phyloP scores from a whole-genome alignment of 179 eudicot genomes.

The Actinidia polygama region DNA sequence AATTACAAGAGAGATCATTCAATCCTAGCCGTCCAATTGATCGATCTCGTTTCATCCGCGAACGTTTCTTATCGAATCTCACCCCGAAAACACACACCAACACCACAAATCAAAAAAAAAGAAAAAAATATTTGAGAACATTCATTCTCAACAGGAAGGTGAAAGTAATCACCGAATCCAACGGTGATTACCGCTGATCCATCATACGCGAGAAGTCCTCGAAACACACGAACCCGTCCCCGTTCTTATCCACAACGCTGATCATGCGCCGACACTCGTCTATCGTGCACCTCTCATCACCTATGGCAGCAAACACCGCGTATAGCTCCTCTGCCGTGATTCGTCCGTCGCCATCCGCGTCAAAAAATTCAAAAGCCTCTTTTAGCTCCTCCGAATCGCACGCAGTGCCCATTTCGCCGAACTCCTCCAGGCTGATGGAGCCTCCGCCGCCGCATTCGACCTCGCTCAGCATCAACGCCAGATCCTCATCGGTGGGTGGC shows the following conservation, averaged over 20 bases:
- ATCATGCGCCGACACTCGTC: constrained; percentile 83
- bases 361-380: constrained; percentile 69
- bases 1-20: not conserved
- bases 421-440: constrained; percentile 69
- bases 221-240: constrained; percentile 63
- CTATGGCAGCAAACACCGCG: constrained; percentile 50
- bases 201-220: constrained; percentile 60
- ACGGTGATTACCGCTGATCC: constrained; percentile 32
- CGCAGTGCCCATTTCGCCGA: constrained; percentile 50
- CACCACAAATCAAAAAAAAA: not conserved
- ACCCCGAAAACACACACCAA: not conserved
- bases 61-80: constrained; percentile 6
- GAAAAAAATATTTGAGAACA: not conserved
- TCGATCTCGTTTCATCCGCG: not conserved
- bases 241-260: constrained; percentile 47
- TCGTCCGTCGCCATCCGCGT: constrained; percentile 66
- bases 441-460: constrained; percentile 76
- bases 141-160: not conserved
- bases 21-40: constrained; percentile 7
- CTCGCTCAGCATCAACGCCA: constrained; percentile 53
- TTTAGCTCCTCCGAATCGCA: constrained; percentile 65
- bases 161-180: not conserved
- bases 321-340: constrained; percentile 79
- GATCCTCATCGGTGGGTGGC: constrained; percentile 54
- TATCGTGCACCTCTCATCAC: constrained; percentile 66